Conservation (phyloP, 257 asterid genomes). For the Solanum gracilifrons region DNA sequence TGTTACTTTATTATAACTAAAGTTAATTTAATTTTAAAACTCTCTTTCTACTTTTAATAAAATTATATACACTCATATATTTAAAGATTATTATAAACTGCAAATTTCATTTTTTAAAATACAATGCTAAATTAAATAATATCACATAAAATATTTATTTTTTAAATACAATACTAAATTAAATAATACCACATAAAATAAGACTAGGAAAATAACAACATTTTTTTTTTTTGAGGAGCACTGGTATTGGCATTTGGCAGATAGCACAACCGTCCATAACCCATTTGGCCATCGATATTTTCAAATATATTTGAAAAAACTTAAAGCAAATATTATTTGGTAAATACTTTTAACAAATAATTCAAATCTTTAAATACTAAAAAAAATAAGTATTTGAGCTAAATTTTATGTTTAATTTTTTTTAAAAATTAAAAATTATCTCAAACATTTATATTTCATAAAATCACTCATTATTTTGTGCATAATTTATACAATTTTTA, state of each 20-base stretch:
- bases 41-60: too few relatives aligned
- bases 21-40: too few relatives aligned
- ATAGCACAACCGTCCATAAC: not conserved
- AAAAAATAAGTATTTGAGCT: not conserved
- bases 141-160: too few relatives aligned
- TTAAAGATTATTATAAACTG: not conserved
- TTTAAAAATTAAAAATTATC: too few relatives aligned
- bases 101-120: not conserved
- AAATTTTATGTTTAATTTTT: too few relatives aligned
- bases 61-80: not conserved
- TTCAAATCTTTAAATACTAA: too few relatives aligned
- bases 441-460: too few relatives aligned
- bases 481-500: too few relatives aligned
- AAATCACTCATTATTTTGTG: not conserved
- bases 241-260: not conserved
- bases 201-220: not conserved
- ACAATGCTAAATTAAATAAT: too few relatives aligned
- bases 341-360: not conserved
- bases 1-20: too few relatives aligned
- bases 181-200: not conserved
- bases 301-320: not conserved
- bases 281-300: not conserved
- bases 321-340: too few relatives aligned
- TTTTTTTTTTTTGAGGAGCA: not conserved
- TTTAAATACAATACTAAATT: too few relatives aligned